Percentiles rank a stretch among this genome's conserved stretches.
These are phyloP conservation scores for Kodamaea lidongshanica DNA, from an alignment of 805 yeast genomes.

Conservation along the genomic window DNA sequence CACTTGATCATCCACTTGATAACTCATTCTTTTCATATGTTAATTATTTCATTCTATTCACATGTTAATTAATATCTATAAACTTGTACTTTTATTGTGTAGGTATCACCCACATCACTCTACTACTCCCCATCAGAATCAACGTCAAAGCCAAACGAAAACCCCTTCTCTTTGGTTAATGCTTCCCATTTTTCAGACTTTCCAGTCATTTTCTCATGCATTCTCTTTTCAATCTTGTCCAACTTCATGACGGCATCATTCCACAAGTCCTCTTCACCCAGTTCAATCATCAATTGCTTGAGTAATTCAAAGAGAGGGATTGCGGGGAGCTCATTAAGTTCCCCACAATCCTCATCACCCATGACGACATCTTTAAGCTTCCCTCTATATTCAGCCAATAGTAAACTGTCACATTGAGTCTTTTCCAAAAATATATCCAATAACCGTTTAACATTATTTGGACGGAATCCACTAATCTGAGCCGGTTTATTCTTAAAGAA, in stretches of 20 bases:
- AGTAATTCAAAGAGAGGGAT: conserved; percentile 64
- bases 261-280: conserved; percentile 33
- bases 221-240: conserved; percentile 27
- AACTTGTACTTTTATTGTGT: conserved; percentile 8
- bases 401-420: conserved; percentile 7
- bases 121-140: conserved; percentile 11
- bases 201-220: conserved; percentile 23
- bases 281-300: conserved; percentile 39
- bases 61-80: neutral
- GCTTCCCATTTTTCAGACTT: conserved; percentile 51
- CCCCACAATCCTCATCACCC: conserved; percentile 64
- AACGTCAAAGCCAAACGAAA: conserved; percentile 29
- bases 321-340: conserved; percentile 32
- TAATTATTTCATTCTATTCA: neutral
- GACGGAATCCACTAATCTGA: conserved; percentile 78
- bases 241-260: conserved; percentile 26
- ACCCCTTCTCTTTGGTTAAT: conserved; percentile 22
- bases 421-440: conserved; percentile 20
- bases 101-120: conserved; percentile 19
- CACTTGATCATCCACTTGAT: conserved; percentile 1
- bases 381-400: conserved; percentile 23
- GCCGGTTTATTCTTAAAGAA: conserved; percentile 61
- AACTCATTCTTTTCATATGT: conserved; percentile 1
- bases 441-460: conserved; percentile 40
- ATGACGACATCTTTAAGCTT: conserved; percentile 16